Conservation (phyloP, 2,329 filamentous ascomycete species). For the Ascochyta pisi region DNA sequence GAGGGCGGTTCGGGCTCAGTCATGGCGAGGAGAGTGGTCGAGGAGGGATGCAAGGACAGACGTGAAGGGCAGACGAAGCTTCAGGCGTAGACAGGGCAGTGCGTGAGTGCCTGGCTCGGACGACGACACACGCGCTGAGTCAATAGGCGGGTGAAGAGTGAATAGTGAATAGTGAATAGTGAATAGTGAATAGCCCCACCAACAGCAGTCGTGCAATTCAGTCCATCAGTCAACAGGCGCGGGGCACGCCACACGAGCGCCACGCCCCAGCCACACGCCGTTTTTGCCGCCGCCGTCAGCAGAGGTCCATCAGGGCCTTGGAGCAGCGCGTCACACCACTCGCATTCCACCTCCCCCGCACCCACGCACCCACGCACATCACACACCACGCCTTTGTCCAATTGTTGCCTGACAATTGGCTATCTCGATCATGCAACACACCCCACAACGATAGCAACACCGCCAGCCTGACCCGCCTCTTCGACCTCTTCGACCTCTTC, state of each 20-base stretch:
- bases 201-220: neutral
- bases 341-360: neutral
- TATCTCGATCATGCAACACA: conserved; percentile 39
- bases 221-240: neutral
- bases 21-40: conserved; percentile 30
- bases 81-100: too few species aligned
- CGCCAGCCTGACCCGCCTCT: conserved; percentile 29
- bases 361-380: too few species aligned
- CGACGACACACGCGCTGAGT: conserved; percentile 2
- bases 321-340: conserved; percentile 8
- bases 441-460: conserved; percentile 28
- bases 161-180: neutral
- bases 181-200: conserved; percentile 5
- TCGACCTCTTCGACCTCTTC: too few species aligned
- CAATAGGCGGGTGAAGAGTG: neutral
- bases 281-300: conserved; percentile 8
- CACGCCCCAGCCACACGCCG: neutral
- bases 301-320: neutral
- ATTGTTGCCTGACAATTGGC: conserved; percentile 35
- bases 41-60: neutral
- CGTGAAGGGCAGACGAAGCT: neutral
- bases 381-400: conserved; percentile 16
- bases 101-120: neutral
- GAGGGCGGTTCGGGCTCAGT: conserved; percentile 50
- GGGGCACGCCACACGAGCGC: neutral